Evolutionary conservation across 83 land plant species (phyloP), one percentile per base, ranked within the genome.

Genomic region (Picea mariana): DNA sequence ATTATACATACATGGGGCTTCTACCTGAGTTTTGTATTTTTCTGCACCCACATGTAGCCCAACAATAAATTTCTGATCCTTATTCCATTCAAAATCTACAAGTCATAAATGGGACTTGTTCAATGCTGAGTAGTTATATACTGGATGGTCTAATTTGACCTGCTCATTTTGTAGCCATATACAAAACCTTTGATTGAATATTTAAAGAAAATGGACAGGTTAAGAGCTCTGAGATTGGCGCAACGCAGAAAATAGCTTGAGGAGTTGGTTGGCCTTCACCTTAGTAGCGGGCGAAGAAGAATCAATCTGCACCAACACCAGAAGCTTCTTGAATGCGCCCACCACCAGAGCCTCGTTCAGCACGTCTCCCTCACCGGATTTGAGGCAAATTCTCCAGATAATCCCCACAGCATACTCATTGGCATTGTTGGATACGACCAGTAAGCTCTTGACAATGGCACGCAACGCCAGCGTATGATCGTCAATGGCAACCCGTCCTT

Each of bases 271-370:
- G 40, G 92, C 92, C 77, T 92, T 92, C 38, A 88, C 27, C 84
- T 92, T 92, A 17, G 75, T 71, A n/a, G 92, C 90, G 2, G 90
- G 75, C 58, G 86, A 88, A 73, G 90, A 86, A 27, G 90, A 89
- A 34, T 88, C 92, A 81, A 94, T 94, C 81, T 94, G 96, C 23
- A 94, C 84, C 83, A 94, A 76, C 68, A 94, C 52, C 67, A 94
- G 81, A 78, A 94, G 60, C 85, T 92, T 89, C 26, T 86, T 87
- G 81, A 94, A 12, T 61, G 89, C 85, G n/a, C 94, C 96, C 15
- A 88, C 94, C 21, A 76, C 65, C 47, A 94, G 87, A n/a, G 90
- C 89, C 62, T 88, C 89, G 49, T 80, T 79, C 67, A 86, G 87
- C 61, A 65, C 64, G 79, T 15, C 11, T 76, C 86, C 86, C 81